Percentiles rank a stretch among this genome's conserved stretches.
Evolutionary conservation across 1,139 yeast genomes (phyloP).

Genomic region (Kluyveromyces marxianus): DNA sequence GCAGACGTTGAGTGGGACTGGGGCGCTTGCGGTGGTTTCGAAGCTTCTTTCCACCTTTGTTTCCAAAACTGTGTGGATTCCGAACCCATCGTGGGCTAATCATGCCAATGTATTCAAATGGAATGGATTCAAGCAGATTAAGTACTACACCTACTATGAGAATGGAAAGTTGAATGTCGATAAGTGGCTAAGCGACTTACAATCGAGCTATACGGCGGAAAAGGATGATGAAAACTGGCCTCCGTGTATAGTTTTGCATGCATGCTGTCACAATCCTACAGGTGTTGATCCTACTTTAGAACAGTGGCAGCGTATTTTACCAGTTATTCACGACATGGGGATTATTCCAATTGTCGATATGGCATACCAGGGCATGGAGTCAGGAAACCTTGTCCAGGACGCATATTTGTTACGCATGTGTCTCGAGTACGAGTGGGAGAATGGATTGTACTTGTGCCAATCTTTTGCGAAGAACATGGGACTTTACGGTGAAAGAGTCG

Average conservation of each 20-base stretch:
- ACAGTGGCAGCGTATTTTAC: conserved; percentile 71
- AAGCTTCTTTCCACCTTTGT: conserved; percentile 46
- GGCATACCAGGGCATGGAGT: conserved; percentile 92
- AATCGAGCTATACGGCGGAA: conserved; percentile 34
- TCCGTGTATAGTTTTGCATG: conserved; percentile 72
- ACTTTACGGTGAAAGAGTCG: conserved; percentile 90
- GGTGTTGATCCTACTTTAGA: conserved; percentile 80
- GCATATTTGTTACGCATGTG: conserved; percentile 39
- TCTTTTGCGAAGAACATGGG: conserved; percentile 98
- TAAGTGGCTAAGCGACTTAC: conserved; percentile 38
- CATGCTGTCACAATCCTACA: conserved; percentile 96
- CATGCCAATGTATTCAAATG: conserved; percentile 40
- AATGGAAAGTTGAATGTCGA: conserved; percentile 49
- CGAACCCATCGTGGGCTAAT: conserved; percentile 95
- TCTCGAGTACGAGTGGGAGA: conserved; percentile 29
- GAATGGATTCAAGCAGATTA: conserved; percentile 23
- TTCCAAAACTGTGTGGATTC: conserved; percentile 54
- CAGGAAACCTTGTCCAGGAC: conserved; percentile 54
- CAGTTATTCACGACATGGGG: conserved; percentile 45
- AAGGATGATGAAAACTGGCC: conserved; percentile 9
- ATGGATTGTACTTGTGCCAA: conserved; percentile 67
- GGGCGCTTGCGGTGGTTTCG: conserved; percentile 85
- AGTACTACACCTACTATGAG: conserved; percentile 47
- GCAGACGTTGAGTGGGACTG: conserved; percentile 91
- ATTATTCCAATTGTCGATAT: conserved; percentile 77